These are phyloP conservation scores for Phyllosticta citribraziliensis DNA, from an alignment of 2,329 filamentous ascomycete genomes.

Conservation along the genomic window DNA sequence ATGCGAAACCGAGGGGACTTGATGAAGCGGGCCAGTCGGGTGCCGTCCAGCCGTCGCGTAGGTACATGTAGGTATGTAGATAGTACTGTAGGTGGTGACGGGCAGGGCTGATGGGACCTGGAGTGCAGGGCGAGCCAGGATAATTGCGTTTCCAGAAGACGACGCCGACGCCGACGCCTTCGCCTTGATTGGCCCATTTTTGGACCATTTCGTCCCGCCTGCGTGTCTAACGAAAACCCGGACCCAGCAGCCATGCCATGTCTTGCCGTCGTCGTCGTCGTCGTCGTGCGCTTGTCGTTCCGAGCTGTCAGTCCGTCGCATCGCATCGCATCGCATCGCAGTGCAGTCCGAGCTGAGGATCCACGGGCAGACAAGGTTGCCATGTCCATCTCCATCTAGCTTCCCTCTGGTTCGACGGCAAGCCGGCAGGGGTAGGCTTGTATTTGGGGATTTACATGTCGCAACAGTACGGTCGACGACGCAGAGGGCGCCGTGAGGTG, in stretches of 20 bases:
- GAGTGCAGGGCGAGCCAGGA: not conserved
- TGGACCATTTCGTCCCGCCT: not conserved
- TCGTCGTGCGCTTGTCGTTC: too few relatives aligned
- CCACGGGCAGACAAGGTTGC: not conserved
- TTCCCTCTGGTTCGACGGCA: not conserved
- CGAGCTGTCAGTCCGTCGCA: too few relatives aligned
- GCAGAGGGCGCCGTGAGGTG: not conserved
- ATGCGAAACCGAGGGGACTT: not conserved
- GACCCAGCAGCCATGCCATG: not conserved
- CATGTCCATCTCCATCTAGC: not conserved
- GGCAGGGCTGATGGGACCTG: not conserved
- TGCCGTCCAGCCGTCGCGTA: not conserved
- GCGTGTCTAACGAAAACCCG: not conserved
- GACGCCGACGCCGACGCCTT: not conserved
- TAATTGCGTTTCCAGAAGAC: not conserved
- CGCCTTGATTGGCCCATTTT: not conserved
- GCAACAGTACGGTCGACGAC: not conserved
- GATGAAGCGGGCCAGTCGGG: not conserved
- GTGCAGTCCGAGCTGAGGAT: not conserved
- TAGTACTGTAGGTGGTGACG: not conserved
- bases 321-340: too few relatives aligned
- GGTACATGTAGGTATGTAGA: too few relatives aligned
- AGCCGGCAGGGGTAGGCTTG: not conserved
- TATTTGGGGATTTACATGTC: not conserved
- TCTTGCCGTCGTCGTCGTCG: not conserved